Base-by-base conservation (phyloP, 2,329 filamentous ascomycete species). In the Colletotrichum sp. region DNA sequence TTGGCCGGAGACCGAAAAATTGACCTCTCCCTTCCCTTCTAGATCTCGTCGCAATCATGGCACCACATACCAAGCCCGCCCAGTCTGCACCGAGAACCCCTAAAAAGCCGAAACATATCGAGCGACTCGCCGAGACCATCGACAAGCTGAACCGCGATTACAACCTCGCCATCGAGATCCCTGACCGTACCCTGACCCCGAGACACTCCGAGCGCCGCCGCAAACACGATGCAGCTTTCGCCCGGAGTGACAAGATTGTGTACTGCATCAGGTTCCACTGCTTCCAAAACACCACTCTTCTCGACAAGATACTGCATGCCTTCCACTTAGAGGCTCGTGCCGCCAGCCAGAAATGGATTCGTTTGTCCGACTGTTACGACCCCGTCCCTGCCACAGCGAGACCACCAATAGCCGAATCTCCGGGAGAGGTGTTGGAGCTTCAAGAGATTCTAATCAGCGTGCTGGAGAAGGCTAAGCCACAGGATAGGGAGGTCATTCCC, bases 91-190 rank as follows among this genome's bases (percentile, higher is more conserved):
- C 73, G 5, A 73, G 34, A 5, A 75, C 73, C 5, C 73, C 69
- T 4, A 67, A 8, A 28, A 75, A 68, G 28, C 34, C 57, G 3
- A 72, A 16, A 6, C 63, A 67, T 5, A 52, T 8, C 64, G 64
- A 68, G 18, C 55, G 4, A 24, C 36, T 66, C 21, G 18, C 15
- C 21, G 43, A 70, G 16, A 38, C 57, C 24, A 55, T 68, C 15
- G 78, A 79, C 77, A 78, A 48, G 48, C 34, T 61, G 13, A 72
- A 77, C 26, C 52, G 34, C 36, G 67, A 75, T n/a, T 75, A 71
- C 28, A 75, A 69, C 4, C 28, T 60, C 21, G 71, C 72, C 24
- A 76, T 78, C 32, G 63, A 76, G 16, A 16, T 61, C n/a, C 26
- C 61, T 0, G 57, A 77, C 24, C 36, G n/a, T 5, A 70, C 58